phyloP scores from a whole-genome alignment of 2,329 filamentous ascomycete species.

The Berkeleyomyces rouxiae region DNA sequence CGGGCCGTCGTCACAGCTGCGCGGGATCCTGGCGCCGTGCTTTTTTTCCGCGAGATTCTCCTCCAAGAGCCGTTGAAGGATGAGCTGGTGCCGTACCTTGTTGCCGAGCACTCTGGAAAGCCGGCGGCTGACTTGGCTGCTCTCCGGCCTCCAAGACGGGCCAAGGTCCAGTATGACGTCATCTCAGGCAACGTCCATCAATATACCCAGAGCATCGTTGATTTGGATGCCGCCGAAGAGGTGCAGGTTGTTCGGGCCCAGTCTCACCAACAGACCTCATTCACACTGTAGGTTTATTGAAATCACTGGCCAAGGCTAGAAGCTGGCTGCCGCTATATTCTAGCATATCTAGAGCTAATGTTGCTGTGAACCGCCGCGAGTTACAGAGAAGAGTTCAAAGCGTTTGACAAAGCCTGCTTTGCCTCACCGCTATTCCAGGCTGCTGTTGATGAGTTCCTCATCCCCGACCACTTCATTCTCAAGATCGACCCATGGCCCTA shows the following conservation, averaged over 20 bases:
- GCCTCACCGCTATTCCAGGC: conserved; percentile 29
- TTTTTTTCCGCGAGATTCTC: conserved; percentile 41
- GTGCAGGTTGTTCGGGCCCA: conserved; percentile 14
- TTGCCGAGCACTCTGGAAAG: conserved; percentile 41
- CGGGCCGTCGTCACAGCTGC: conserved; percentile 25
- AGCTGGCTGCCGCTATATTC: neutral
- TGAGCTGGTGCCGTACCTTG: conserved; percentile 36
- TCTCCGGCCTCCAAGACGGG: conserved; percentile 25
- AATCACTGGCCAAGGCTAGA: neutral
- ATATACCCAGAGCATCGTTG: conserved; percentile 25
- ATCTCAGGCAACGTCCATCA: conserved; percentile 19
- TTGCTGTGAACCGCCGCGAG: neutral
- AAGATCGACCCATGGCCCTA: conserved; percentile 52
- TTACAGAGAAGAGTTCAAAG: conserved; percentile 24
- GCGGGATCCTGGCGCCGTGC: conserved; percentile 16
- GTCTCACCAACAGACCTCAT: conserved; percentile 23
- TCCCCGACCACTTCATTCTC: conserved; percentile 27
- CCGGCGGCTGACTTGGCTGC: conserved; percentile 23
- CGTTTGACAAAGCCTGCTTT: conserved; percentile 26
- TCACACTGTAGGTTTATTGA: conserved; percentile 19
- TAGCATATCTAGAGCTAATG: neutral
- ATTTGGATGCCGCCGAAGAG: conserved; percentile 19
- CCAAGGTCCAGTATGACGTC: conserved; percentile 30
- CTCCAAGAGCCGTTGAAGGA: conserved; percentile 45
- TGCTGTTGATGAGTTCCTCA: conserved; percentile 29